Evolutionary conservation across 257 asterid genomes (phyloP).

Genomic region (Gentiana dahurica): DNA sequence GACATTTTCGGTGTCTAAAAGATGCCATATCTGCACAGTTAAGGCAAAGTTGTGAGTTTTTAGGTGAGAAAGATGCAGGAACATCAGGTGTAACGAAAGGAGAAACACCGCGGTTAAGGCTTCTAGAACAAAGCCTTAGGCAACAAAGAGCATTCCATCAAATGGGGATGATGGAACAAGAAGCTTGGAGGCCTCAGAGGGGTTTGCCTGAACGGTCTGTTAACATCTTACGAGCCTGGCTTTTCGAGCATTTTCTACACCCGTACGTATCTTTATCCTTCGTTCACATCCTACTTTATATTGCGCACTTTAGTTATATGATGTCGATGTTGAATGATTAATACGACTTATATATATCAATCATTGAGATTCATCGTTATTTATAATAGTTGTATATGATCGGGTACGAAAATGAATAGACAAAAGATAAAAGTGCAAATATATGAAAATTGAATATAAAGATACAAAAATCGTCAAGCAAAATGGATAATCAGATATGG

Average conservation of each 20-base stretch:
- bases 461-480: too few species aligned
- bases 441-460: too few species aligned
- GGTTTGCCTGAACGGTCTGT: slow-evolving; percentile 97
- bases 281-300: background rate
- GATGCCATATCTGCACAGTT: slow-evolving; percentile 72
- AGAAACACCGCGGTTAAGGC: slow-evolving; percentile 80
- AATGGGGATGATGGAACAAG: slow-evolving; percentile 98
- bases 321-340: too few species aligned
- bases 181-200: slow-evolving; percentile 96
- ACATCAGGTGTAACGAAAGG: slow-evolving; percentile 79
- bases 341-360: too few species aligned
- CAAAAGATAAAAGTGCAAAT: too few species aligned
- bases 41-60: slow-evolving; percentile 55
- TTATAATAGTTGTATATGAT: too few species aligned
- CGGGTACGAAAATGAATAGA: too few species aligned
- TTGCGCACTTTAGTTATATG: background rate
- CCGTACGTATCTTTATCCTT: slow-evolving; percentile 52
- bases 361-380: too few species aligned
- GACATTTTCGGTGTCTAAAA: slow-evolving; percentile 82
- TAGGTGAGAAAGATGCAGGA: slow-evolving; percentile 81
- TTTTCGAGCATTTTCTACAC: slow-evolving; percentile 91
- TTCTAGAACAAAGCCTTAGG: slow-evolving; percentile 73
- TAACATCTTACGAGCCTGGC: slow-evolving; percentile 92
- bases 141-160: slow-evolving; percentile 86
- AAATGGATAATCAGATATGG: too few species aligned